A percentile compares a stretch with the other conserved stretches of the same genome.
Conservation (phyloP, 257 asterid species). For the Echium plantagineum region DNA sequence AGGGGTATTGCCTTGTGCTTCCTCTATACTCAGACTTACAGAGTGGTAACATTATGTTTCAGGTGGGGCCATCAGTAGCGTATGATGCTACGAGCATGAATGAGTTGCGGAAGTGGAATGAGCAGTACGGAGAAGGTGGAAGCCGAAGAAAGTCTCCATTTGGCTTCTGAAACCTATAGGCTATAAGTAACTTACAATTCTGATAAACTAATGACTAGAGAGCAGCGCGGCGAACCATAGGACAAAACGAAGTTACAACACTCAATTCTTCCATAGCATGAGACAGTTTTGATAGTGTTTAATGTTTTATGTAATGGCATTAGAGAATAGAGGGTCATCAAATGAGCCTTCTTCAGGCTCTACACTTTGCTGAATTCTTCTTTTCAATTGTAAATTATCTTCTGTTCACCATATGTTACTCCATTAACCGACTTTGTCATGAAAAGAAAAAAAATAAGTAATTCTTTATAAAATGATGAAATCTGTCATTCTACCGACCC, state of each 20-base stretch:
- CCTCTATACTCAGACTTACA: too few relatives aligned
- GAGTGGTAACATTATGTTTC: conserved; percentile 1
- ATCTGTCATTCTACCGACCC: too few relatives aligned
- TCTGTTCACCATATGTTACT: too few relatives aligned
- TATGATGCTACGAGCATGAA: conserved; percentile 92
- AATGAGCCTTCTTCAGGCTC: not conserved
- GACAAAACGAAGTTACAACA: not conserved
- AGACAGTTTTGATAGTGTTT: not conserved
- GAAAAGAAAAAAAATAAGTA: too few relatives aligned
- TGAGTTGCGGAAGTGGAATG: conserved; percentile 94
- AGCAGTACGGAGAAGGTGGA: conserved; percentile 98
- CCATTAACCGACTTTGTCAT: too few relatives aligned
- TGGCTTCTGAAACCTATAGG: conserved; percentile 56
- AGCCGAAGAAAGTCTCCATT: conserved; percentile 83
- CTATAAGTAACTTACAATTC: too few relatives aligned
- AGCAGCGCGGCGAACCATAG: too few relatives aligned
- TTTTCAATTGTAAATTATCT: not conserved
- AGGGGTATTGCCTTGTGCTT: too few relatives aligned
- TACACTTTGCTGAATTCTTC: not conserved
- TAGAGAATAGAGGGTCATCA: not conserved
- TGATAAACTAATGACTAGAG: not conserved
- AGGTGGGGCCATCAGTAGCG: conserved; percentile 99
- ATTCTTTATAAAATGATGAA: too few relatives aligned
- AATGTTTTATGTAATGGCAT: not conserved
- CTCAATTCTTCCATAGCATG: not conserved